These are phyloP conservation scores for Bolboschoenoplectus hybrid DNA, from an alignment of 202 grass and related monocot genomes.

Conservation along the genomic window DNA sequence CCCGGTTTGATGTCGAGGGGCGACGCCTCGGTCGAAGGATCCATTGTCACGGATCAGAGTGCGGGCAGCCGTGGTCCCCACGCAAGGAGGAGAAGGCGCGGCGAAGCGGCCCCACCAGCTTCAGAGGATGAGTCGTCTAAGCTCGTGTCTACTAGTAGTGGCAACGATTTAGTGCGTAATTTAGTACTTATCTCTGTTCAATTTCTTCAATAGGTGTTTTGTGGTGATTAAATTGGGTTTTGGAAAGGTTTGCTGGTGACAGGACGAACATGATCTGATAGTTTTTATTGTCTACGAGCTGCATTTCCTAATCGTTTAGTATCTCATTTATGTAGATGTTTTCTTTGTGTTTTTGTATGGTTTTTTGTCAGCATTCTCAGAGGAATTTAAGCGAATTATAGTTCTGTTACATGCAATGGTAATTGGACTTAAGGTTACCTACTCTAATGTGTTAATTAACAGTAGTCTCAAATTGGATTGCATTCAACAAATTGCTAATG, in stretches of 20 bases:
- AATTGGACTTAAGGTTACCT: background rate
- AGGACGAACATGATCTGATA: conserved; percentile 21
- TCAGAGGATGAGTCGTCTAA: conserved; percentile 84
- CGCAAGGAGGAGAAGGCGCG: conserved; percentile 40
- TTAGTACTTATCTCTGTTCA: background rate
- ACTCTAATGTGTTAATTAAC: background rate
- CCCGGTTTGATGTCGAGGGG: conserved; percentile 28
- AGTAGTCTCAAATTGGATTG: conserved; percentile 13
- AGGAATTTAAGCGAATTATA: conserved; percentile 4
- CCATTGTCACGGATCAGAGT: conserved; percentile 72
- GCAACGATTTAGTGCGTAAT: conserved; percentile 54
- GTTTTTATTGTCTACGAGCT: background rate
- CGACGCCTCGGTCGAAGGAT: conserved; percentile 50
- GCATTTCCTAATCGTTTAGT: background rate
- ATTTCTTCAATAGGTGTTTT: background rate
- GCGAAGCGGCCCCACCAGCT: conserved; percentile 44
- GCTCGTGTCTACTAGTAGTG: conserved; percentile 77
- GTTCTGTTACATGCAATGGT: conserved; percentile 2
- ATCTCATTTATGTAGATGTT: background rate
- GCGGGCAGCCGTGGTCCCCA: conserved; percentile 46
- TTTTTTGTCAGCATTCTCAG: background rate
- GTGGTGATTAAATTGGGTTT: background rate
- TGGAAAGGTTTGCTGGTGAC: conserved; percentile 1
- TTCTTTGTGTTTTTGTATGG: background rate
- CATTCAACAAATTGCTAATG: background rate